phyloP scores from a whole-genome alignment of 2,329 filamentous ascomycete genomes.

The Cordyceps militaris region DNA sequence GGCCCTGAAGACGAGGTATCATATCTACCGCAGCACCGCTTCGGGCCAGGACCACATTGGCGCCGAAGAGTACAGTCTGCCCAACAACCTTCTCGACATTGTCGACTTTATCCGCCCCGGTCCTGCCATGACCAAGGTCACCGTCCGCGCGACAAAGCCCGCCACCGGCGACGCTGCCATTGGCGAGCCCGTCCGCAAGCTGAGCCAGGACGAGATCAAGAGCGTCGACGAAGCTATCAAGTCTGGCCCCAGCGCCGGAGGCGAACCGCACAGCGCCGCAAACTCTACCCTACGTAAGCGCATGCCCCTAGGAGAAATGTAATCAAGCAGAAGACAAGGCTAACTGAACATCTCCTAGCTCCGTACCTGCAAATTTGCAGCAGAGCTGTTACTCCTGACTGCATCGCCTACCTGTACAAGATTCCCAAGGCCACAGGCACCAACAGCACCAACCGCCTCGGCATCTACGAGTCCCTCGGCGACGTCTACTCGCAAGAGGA shows the following conservation, averaged over 20 bases:
- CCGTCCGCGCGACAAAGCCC: neutral
- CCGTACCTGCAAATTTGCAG: conserved; percentile 32
- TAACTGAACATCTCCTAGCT: neutral
- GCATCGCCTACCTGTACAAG: conserved; percentile 42
- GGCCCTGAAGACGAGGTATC: conserved; percentile 46
- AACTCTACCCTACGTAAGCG: conserved; percentile 7
- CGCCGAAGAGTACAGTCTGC: conserved; percentile 35
- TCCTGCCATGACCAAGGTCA: conserved; percentile 29
- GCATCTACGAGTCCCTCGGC: conserved; percentile 44
- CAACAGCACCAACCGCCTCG: conserved; percentile 38
- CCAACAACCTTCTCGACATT: conserved; percentile 28
- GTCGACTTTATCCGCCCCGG: conserved; percentile 37
- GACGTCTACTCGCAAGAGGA: conserved; percentile 45
- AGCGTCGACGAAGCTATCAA: conserved; percentile 5
- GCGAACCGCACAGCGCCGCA: neutral
- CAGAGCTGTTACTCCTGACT: conserved; percentile 48
- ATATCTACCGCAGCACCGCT: conserved; percentile 38
- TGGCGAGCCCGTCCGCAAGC: conserved; percentile 12
- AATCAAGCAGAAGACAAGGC: neutral
- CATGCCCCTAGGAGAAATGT: neutral
- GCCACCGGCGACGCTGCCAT: neutral
- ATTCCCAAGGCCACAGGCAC: conserved; percentile 32
- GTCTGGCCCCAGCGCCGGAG: neutral
- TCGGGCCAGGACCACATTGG: conserved; percentile 30
- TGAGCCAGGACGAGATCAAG: conserved; percentile 18